Percentiles rank a stretch among this genome's conserved stretches.
These are phyloP conservation scores for Nelumbo lutea DNA, from an alignment of 164 flowering plant genomes.

Conservation along the genomic window DNA sequence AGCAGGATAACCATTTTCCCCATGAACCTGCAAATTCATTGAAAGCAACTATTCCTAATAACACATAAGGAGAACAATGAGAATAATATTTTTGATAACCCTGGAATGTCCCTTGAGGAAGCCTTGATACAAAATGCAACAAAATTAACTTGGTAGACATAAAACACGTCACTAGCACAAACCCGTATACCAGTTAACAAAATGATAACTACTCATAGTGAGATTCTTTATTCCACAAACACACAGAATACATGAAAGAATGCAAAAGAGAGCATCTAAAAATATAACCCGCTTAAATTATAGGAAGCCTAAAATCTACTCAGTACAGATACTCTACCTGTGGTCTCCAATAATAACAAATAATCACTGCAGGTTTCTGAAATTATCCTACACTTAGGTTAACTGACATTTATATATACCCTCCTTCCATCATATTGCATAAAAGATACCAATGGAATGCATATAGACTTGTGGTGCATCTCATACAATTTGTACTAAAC, in stretches of 20 bases:
- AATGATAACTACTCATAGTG: not conserved
- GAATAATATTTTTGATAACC: not conserved
- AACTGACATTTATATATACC: too few species aligned
- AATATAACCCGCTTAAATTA: not conserved
- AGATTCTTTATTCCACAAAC: not conserved
- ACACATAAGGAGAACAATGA: not conserved
- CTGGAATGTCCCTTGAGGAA: not conserved
- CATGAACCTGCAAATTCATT: constrained; percentile 8
- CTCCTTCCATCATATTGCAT: too few species aligned
- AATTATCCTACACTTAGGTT: too few species aligned
- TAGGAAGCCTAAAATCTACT: not conserved
- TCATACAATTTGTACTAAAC: too few species aligned
- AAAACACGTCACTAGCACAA: not conserved
- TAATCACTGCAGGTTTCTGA: too few species aligned
- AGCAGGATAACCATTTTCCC: constrained; percentile 1
- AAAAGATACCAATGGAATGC: too few species aligned
- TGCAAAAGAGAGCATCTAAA: not conserved
- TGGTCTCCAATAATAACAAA: too few species aligned
- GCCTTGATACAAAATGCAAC: not conserved
- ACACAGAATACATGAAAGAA: not conserved
- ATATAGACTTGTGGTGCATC: too few species aligned
- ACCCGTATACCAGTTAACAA: not conserved
- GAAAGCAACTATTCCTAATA: constrained; percentile 9
- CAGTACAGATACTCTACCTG: too few species aligned
- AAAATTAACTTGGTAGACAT: not conserved